phyloP scores from a whole-genome alignment of 1,284 basidiomycete species.

The Schizophyllum amplum region DNA sequence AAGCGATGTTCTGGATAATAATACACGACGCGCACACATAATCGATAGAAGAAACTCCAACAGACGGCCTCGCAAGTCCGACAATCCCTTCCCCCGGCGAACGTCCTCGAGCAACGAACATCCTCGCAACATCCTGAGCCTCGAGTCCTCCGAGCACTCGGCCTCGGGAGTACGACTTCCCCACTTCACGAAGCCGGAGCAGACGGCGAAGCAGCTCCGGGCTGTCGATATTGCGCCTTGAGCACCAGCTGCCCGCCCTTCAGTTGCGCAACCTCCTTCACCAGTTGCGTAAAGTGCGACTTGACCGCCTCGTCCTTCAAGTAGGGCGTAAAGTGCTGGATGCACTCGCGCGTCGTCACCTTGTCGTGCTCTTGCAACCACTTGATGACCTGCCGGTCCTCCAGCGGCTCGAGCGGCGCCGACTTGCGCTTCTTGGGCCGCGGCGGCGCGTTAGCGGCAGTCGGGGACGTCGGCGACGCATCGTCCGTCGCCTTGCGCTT shows the following conservation, averaged over 20 bases:
- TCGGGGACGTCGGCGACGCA: slow-evolving; percentile 21
- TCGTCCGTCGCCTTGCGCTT: slow-evolving; percentile 67
- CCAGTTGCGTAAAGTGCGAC: slow-evolving; percentile 61
- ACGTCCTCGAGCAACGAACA: not conserved
- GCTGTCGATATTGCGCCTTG: slow-evolving; percentile 26
- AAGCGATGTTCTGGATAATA: no score
- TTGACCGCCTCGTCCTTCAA: slow-evolving; percentile 63
- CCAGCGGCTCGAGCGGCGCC: slow-evolving; percentile 45
- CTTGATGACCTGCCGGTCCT: slow-evolving; percentile 57
- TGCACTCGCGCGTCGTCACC: slow-evolving; percentile 66
- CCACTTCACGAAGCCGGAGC: slow-evolving; percentile 1
- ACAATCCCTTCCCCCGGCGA: no score
- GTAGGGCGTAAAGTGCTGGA: slow-evolving; percentile 69
- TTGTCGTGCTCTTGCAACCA: slow-evolving; percentile 60
- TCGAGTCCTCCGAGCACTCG: no score
- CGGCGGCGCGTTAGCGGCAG: slow-evolving; percentile 28
- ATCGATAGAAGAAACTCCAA: not conserved
- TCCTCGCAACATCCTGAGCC: no score
- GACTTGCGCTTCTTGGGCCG: slow-evolving; percentile 65
- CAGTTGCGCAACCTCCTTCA: slow-evolving; percentile 67
- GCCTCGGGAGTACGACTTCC: no score
- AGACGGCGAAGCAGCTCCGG: slow-evolving; percentile 9
- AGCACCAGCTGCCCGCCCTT: slow-evolving; percentile 59
- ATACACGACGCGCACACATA: not conserved
- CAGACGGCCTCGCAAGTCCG: slow-evolving; percentile 24